Conservation (phyloP, 768 basidiomycete species). For the Tricholoma sp. region DNA sequence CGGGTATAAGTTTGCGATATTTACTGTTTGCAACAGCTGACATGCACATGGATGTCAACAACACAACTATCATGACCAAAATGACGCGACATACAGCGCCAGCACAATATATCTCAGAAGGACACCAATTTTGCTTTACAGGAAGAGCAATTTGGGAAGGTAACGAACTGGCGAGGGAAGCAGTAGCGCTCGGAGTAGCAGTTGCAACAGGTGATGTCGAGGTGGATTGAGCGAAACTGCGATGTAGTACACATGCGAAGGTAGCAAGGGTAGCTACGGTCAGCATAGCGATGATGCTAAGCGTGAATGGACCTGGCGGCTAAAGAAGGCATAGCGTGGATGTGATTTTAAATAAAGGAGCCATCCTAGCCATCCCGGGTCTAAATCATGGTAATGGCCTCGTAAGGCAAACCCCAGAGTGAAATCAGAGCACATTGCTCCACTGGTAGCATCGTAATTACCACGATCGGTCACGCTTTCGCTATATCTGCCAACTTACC, state of each 20-base stretch:
- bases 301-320: too few species aligned
- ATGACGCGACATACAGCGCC: slow-evolving; percentile 49
- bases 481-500: too few species aligned
- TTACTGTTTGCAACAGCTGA: slow-evolving; percentile 81
- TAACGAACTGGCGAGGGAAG: slow-evolving; percentile 41
- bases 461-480: too few species aligned
- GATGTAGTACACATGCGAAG: slow-evolving; percentile 13
- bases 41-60: slow-evolving; percentile 8
- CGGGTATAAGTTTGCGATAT: slow-evolving; percentile 64
- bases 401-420: too few species aligned
- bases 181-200: slow-evolving; percentile 59
- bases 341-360: too few species aligned
- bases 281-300: slow-evolving; percentile 17
- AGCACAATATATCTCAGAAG: slow-evolving; percentile 72
- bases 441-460: too few species aligned
- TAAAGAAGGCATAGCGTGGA: too few species aligned
- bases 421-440: too few species aligned
- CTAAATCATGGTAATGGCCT: too few species aligned
- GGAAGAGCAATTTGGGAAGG: slow-evolving; percentile 64
- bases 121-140: slow-evolving; percentile 73
- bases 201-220: slow-evolving; percentile 40
- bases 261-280: slow-evolving; percentile 12
- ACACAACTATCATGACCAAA: slow-evolving; percentile 4
- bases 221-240: slow-evolving; percentile 15
- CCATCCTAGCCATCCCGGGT: too few species aligned